Conservation (phyloP, 2,329 filamentous ascomycete species). For the Furcasterigmium furcatum region DNA sequence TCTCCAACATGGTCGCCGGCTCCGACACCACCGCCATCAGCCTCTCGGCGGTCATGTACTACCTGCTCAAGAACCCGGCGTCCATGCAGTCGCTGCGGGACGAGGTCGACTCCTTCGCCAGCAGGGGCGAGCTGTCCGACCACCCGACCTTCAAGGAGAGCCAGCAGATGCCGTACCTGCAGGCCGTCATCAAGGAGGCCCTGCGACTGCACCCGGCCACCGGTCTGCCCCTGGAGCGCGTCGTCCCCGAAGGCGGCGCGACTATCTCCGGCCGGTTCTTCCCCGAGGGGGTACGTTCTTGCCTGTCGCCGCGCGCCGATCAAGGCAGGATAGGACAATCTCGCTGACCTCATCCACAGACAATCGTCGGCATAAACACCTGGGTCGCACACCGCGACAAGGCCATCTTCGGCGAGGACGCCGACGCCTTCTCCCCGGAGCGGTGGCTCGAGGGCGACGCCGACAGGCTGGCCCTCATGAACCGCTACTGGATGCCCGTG, state of each 20-base stretch:
- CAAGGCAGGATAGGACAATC: too few relatives aligned
- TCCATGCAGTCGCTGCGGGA: slow-evolving; percentile 16
- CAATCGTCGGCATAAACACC: slow-evolving; percentile 28
- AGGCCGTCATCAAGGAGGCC: slow-evolving; percentile 51
- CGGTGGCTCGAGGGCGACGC: slow-evolving; percentile 31
- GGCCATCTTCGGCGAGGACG: slow-evolving; percentile 26
- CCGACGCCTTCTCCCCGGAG: slow-evolving; percentile 32
- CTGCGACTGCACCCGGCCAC: slow-evolving; percentile 46
- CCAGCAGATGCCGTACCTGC: slow-evolving; percentile 44
- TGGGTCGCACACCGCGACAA: slow-evolving; percentile 31
- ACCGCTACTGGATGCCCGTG: slow-evolving; percentile 23
- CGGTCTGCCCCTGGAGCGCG: slow-evolving; percentile 44
- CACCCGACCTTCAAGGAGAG: slow-evolving; percentile 29
- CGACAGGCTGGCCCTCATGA: slow-evolving; percentile 20
- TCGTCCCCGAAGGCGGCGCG: slow-evolving; percentile 40
- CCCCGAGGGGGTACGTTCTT: slow-evolving; percentile 20
- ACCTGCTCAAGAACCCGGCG: slow-evolving; percentile 30
- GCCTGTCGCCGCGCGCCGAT: too few relatives aligned
- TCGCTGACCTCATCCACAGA: slow-evolving; percentile 12
- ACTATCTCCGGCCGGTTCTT: slow-evolving; percentile 30
- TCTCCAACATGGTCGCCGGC: slow-evolving; percentile 32
- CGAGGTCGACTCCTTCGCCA: slow-evolving; percentile 16
- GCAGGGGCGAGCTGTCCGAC: slow-evolving; percentile 10
- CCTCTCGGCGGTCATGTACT: slow-evolving; percentile 39
- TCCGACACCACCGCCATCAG: slow-evolving; percentile 45